These are phyloP conservation scores for Brassica nigra DNA, from an alignment of 345 rosid genomes.

Conservation along the genomic window DNA sequence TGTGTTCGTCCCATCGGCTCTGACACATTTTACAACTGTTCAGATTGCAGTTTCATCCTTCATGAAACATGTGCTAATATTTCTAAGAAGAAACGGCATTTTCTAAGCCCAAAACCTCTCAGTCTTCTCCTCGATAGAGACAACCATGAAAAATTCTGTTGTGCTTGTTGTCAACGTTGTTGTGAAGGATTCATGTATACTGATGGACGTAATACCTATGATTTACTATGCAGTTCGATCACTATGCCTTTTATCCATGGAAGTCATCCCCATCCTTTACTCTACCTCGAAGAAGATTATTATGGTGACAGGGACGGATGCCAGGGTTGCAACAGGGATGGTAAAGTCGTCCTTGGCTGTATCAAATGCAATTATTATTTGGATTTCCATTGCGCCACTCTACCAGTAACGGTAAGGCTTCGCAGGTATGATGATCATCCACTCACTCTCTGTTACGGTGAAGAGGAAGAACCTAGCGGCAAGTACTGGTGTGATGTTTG, in stretches of 20 bases:
- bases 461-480: not conserved
- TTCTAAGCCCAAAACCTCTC: not conserved
- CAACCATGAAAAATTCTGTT: not conserved
- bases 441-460: not conserved
- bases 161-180: not conserved
- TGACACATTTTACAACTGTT: not conserved
- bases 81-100: not conserved
- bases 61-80: slow-evolving; percentile 17
- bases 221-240: not conserved
- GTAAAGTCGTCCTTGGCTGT: not conserved
- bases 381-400: not conserved
- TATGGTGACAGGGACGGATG: not conserved
- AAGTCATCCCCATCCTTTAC: slow-evolving; percentile 4
- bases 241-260: not conserved
- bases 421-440: not conserved
- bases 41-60: not conserved
- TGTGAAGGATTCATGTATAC: not conserved
- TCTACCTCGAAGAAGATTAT: not conserved
- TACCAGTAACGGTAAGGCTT: not conserved
- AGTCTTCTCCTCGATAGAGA: not conserved
- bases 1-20: not conserved
- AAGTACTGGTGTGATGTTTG: not conserved
- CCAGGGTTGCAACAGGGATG: not conserved
- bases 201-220: not conserved
- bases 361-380: not conserved